These are phyloP conservation scores for Vanderwaltozyma polyspora DNA, from an alignment of 805 yeast genomes.

Conservation along the genomic window DNA sequence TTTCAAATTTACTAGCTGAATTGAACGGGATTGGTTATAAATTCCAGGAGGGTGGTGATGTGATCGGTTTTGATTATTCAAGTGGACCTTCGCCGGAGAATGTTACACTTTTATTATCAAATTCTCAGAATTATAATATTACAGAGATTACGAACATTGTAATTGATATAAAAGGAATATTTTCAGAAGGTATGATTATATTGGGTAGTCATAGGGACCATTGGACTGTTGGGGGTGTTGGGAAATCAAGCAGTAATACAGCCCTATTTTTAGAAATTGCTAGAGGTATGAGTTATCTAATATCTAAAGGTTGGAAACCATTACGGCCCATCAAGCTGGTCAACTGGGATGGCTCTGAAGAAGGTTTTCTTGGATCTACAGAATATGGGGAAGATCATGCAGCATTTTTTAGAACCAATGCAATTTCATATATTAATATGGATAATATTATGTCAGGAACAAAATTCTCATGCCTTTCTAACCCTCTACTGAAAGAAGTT, in stretches of 20 bases:
- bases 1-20: slow-evolving; percentile 30
- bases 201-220: slow-evolving; percentile 49
- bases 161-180: slow-evolving; percentile 46
- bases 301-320: slow-evolving; percentile 56
- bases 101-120: slow-evolving; percentile 29
- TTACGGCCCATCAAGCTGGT: slow-evolving; percentile 56
- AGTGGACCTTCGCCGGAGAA: slow-evolving; percentile 35
- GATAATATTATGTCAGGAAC: slow-evolving; percentile 44
- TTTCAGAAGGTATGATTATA: slow-evolving; percentile 40
- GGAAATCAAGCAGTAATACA: slow-evolving; percentile 41
- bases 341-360: slow-evolving; percentile 77
- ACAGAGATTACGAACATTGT: slow-evolving; percentile 39
- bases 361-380: slow-evolving; percentile 64
- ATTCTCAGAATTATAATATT: slow-evolving; percentile 32
- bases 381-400: slow-evolving; percentile 61
- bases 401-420: slow-evolving; percentile 34
- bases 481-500: slow-evolving; percentile 44
- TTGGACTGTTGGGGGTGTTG: slow-evolving; percentile 38
- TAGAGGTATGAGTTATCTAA: slow-evolving; percentile 36
- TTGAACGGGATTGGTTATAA: slow-evolving; percentile 31
- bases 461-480: slow-evolving; percentile 35
- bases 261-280: slow-evolving; percentile 42
- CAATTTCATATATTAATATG: slow-evolving; percentile 43
- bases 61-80: slow-evolving; percentile 33
- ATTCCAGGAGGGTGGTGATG: slow-evolving; percentile 27